Percentiles rank a stretch among this genome's conserved stretches.
phyloP scores from a whole-genome alignment of 2,329 filamentous ascomycete genomes.

The Hypoxylon rubiginosum region DNA sequence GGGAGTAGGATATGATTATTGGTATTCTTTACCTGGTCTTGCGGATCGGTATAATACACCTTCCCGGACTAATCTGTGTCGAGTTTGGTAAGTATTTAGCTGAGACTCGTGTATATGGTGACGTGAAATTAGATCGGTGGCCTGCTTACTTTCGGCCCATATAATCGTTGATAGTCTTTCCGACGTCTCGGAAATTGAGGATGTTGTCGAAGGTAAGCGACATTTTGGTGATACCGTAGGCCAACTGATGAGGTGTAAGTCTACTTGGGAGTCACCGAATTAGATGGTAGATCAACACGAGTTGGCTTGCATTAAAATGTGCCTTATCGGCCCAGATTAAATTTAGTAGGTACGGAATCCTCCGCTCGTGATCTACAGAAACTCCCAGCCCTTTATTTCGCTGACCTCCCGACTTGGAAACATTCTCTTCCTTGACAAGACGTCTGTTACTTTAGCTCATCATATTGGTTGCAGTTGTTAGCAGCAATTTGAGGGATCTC shows the following conservation, averaged over 20 bases:
- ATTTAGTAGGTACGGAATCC: neutral
- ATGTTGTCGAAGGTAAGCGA: slow-evolving; percentile 66
- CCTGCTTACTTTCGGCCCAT: slow-evolving; percentile 65
- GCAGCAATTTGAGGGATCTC: too few relatives aligned
- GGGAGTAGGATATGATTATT: neutral
- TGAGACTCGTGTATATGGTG: neutral
- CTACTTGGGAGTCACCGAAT: neutral
- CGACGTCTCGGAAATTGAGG: slow-evolving; percentile 84
- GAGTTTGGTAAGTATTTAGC: neutral
- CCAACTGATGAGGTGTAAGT: neutral
- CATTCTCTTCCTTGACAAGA: neutral
- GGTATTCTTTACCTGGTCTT: slow-evolving; percentile 62
- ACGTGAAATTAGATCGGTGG: neutral
- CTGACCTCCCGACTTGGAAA: neutral
- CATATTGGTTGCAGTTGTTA: too few relatives aligned
- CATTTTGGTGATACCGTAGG: slow-evolving; percentile 30
- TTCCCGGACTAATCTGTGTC: slow-evolving; percentile 65
- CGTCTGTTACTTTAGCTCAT: neutral
- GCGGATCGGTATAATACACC: slow-evolving; percentile 78
- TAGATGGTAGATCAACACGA: neutral
- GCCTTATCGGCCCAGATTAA: neutral
- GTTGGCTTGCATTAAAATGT: too few relatives aligned
- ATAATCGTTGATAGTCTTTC: slow-evolving; percentile 73
- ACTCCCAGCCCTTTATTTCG: neutral
- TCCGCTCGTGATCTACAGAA: neutral